These are phyloP conservation scores for Mucor circinelloides DNA, from an alignment of 371 early-diverging fungal genomes.

Conservation along the genomic window DNA sequence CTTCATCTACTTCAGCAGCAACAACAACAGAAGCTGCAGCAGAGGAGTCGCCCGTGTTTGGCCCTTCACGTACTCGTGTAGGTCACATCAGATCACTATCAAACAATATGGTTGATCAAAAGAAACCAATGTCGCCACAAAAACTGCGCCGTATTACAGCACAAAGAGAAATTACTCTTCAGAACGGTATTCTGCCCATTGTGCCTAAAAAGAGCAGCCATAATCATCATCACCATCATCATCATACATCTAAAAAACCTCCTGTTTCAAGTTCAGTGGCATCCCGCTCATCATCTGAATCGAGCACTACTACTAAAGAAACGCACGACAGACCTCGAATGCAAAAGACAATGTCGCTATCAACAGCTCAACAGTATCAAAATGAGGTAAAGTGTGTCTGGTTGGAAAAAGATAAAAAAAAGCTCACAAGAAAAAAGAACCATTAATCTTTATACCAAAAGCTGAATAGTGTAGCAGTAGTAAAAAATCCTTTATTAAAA, in stretches of 20 bases:
- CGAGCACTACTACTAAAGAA: not conserved
- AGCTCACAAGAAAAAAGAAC: not conserved
- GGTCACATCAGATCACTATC: conserved; percentile 16
- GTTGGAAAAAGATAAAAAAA: not conserved
- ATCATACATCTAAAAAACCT: conserved; percentile 1
- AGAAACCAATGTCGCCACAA: conserved; percentile 9
- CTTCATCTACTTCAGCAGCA: not conserved
- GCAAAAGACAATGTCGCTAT: conserved; percentile 15
- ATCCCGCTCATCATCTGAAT: conserved; percentile 16
- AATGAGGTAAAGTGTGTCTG: not conserved
- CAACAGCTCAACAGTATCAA: conserved; percentile 18
- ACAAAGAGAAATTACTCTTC: conserved; percentile 21
- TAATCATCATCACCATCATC: not conserved
- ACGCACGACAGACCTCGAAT: conserved; percentile 9
- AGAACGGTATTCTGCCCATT: conserved; percentile 10
- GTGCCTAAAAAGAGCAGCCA: not conserved
- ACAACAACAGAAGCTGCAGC: not conserved
- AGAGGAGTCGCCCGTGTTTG: conserved; percentile 10
- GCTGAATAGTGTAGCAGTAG: not conserved
- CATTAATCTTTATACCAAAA: conserved; percentile 1
- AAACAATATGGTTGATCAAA: conserved; percentile 12
- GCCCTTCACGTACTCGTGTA: conserved; percentile 6
- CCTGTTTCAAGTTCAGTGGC: conserved; percentile 4
- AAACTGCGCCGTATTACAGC: conserved; percentile 23
- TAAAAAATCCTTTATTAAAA: not conserved